Percentiles rank a stretch among this genome's conserved stretches.
Evolutionary conservation across 75 land plant genomes (phyloP).

Genomic region (Chamaecyparis obtusa): DNA sequence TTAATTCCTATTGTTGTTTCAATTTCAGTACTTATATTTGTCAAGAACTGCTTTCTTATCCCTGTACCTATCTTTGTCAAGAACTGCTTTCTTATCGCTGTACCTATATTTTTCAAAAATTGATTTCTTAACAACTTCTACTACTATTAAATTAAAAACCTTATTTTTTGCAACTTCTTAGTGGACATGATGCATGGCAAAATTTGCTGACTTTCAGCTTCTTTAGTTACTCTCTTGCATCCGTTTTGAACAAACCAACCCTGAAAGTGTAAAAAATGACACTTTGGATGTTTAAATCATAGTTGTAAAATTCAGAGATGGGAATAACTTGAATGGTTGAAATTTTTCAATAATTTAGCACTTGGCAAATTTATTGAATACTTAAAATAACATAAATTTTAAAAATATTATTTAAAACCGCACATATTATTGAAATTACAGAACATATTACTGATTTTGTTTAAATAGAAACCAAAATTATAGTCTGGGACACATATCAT

Average conservation of each 20-base stretch:
- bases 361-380: too few species aligned
- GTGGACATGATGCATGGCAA: not conserved
- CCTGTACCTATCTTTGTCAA: not conserved
- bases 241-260: not conserved
- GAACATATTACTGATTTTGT: too few species aligned
- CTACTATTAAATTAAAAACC: not conserved
- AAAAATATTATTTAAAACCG: too few species aligned
- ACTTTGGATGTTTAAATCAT: not conserved
- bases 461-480: too few species aligned
- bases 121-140: not conserved
- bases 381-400: too few species aligned
- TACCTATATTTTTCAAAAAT: not conserved
- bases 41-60: not conserved
- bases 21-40: not conserved
- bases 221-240: not conserved
- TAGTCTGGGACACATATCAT: too few species aligned
- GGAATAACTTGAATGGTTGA: too few species aligned
- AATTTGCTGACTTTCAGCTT: not conserved
- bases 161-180: not conserved
- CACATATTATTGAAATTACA: too few species aligned
- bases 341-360: too few species aligned
- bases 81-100: not conserved
- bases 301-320: too few species aligned
- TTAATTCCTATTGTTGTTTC: not conserved
- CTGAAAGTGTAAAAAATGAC: not conserved